A percentile compares a stretch with the other conserved stretches of the same genome.
Evolutionary conservation across 768 basidiomycete genomes (phyloP).

Genomic region (Mycena amicta): DNA sequence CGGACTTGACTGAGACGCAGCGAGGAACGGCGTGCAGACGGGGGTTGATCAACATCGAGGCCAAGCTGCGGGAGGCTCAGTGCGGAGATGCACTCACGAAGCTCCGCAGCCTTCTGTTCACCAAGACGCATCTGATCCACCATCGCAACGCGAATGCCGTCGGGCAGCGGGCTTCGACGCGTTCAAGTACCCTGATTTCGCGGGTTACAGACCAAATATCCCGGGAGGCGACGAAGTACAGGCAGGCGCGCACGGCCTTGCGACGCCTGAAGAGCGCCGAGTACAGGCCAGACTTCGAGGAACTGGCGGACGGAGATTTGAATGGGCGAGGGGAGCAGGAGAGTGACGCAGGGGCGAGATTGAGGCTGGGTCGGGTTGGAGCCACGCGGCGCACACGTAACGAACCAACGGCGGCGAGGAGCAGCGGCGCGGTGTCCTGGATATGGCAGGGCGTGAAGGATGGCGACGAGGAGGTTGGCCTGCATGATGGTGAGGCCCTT

Average conservation of each 20-base stretch:
- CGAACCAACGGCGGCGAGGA: not conserved
- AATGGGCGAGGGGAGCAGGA: too few relatives aligned
- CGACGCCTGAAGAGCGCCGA: not conserved
- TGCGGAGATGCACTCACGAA: not conserved
- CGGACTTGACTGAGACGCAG: not conserved
- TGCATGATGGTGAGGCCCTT: constrained; percentile 11
- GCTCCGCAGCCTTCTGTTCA: not conserved
- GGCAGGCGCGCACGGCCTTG: not conserved
- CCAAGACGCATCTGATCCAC: not conserved
- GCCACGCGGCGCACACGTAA: too few relatives aligned
- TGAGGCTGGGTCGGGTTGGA: too few relatives aligned
- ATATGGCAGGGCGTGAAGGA: constrained; percentile 2
- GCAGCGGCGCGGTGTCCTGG: not conserved
- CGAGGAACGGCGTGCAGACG: not conserved
- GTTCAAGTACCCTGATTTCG: too few relatives aligned
- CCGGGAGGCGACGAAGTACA: not conserved
- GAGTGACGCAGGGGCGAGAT: too few relatives aligned
- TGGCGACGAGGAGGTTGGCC: not conserved
- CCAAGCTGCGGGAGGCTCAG: not conserved
- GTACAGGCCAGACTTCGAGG: not conserved
- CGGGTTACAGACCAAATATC: too few relatives aligned
- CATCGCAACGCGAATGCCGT: too few relatives aligned
- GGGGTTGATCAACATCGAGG: not conserved
- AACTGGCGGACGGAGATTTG: too few relatives aligned
- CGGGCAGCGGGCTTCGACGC: too few relatives aligned